Conservation (phyloP, 352 stramenopile genomes). For the Phytophthora macrochlamydospora region DNA sequence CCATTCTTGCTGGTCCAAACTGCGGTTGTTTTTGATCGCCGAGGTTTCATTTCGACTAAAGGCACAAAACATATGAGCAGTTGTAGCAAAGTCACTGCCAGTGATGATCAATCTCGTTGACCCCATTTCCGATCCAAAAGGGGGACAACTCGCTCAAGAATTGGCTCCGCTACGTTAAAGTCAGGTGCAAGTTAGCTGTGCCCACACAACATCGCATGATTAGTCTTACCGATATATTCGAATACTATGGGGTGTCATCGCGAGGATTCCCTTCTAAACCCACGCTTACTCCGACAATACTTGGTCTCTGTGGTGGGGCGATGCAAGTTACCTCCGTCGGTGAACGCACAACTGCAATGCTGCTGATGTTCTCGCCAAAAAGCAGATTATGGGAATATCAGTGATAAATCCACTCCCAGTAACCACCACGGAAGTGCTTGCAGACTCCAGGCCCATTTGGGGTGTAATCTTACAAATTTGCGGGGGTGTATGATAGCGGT, state of each 20-base stretch:
- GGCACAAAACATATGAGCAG: conserved; percentile 18
- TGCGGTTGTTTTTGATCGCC: conserved; percentile 10
- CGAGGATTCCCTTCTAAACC: conserved; percentile 2
- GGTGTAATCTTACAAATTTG: conserved; percentile 22
- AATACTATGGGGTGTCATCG: conserved; percentile 19
- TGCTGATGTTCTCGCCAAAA: conserved; percentile 28
- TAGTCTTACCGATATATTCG: conserved; percentile 38
- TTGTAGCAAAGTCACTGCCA: conserved; percentile 29
- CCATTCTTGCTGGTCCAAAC: conserved; percentile 27
- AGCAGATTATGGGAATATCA: conserved; percentile 30
- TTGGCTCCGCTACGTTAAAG: conserved; percentile 29
- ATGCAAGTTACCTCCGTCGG: conserved; percentile 30
- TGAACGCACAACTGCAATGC: conserved; percentile 23
- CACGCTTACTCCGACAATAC: conserved; percentile 18
- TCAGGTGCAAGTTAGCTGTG: not conserved
- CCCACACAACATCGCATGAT: not conserved
- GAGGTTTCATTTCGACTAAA: conserved; percentile 14
- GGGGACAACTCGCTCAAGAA: conserved; percentile 30
- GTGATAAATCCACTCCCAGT: conserved; percentile 40
- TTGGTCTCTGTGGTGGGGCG: conserved; percentile 18
- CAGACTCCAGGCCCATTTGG: conserved; percentile 22
- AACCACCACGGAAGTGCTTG: conserved; percentile 28
- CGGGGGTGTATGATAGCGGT: conserved; percentile 33
- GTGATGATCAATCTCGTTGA: conserved; percentile 36
- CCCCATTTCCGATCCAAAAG: conserved; percentile 36